Conservation (phyloP, 352 stramenopile genomes). For the Globisporangium nagaii region DNA sequence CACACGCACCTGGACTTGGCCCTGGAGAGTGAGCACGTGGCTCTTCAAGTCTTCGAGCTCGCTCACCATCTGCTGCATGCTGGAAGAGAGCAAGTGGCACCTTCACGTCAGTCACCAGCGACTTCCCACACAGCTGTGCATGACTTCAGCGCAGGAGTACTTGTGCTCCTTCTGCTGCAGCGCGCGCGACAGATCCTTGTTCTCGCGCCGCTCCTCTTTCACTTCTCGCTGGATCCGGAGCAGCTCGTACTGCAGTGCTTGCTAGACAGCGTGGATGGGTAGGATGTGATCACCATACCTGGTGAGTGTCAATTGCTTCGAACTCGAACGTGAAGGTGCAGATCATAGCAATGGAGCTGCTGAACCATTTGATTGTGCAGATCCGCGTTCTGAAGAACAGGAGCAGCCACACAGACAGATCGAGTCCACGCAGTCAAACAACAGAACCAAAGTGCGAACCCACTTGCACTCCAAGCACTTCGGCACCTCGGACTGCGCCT, state of each 20-base stretch:
- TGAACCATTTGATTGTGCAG: slow-evolving; percentile 23
- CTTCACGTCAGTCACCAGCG: too few relatives aligned
- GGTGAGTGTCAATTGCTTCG: too few relatives aligned
- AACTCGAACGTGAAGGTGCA: too few relatives aligned
- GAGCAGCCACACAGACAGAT: background rate
- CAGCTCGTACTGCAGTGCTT: slow-evolving; percentile 22
- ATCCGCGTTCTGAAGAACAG: slow-evolving; percentile 19
- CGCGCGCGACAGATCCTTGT: slow-evolving; percentile 24
- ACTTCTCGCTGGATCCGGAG: slow-evolving; percentile 29
- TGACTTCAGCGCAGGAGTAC: background rate
- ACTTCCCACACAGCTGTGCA: background rate
- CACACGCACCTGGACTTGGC: slow-evolving; percentile 38
- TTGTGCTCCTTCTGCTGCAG: slow-evolving; percentile 31
- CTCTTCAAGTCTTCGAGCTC: slow-evolving; percentile 31
- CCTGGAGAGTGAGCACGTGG: slow-evolving; percentile 36
- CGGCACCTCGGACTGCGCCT: slow-evolving; percentile 21
- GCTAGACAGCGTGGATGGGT: slow-evolving; percentile 8
- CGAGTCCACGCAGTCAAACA: background rate
- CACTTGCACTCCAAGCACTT: background rate
- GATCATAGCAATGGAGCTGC: too few relatives aligned
- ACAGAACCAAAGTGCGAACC: background rate
- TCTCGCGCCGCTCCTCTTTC: slow-evolving; percentile 22
- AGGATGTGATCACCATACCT: background rate
- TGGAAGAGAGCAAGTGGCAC: too few relatives aligned
- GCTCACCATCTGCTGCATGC: slow-evolving; percentile 21